Evolutionary conservation across 1,284 basidiomycete genomes (phyloP).

Genomic region (Ustilago trichophora): DNA sequence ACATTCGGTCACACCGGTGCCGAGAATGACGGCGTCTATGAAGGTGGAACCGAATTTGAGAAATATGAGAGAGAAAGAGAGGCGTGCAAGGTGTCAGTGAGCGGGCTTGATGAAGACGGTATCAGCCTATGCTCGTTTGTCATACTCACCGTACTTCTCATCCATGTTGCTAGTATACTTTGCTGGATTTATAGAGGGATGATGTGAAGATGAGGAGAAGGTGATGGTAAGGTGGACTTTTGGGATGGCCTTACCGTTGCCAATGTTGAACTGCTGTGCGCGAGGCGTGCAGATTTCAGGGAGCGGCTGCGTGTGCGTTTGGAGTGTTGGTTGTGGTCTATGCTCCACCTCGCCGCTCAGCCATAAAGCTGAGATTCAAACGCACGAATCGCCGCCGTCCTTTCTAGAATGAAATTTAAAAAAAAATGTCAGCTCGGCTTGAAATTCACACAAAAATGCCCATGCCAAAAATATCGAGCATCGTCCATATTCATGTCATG

Average conservation of each 20-base stretch:
- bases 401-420: no score
- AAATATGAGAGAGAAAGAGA: background rate
- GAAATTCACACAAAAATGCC: no score
- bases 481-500: no score
- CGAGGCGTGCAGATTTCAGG: background rate
- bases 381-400: background rate
- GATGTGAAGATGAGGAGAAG: background rate
- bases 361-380: background rate
- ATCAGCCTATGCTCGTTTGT: background rate
- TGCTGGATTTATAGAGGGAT: background rate
- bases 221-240: background rate
- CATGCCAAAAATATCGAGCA: no score
- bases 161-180: slow-evolving; percentile 47
- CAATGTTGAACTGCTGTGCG: background rate
- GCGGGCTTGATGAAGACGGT: background rate
- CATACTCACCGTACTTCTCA: slow-evolving; percentile 57
- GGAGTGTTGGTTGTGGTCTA: background rate
- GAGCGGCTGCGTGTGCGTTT: background rate
- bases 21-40: slow-evolving; percentile 68
- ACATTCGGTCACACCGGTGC: slow-evolving; percentile 97
- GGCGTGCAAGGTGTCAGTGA: background rate
- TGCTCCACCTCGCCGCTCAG: background rate
- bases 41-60: background rate
- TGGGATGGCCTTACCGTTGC: background rate
- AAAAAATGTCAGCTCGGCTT: no score